Evolutionary conservation across 306 rosid genomes (phyloP), one percentile per base, ranked within the genome.

Genomic region (Acacia acuminata): DNA sequence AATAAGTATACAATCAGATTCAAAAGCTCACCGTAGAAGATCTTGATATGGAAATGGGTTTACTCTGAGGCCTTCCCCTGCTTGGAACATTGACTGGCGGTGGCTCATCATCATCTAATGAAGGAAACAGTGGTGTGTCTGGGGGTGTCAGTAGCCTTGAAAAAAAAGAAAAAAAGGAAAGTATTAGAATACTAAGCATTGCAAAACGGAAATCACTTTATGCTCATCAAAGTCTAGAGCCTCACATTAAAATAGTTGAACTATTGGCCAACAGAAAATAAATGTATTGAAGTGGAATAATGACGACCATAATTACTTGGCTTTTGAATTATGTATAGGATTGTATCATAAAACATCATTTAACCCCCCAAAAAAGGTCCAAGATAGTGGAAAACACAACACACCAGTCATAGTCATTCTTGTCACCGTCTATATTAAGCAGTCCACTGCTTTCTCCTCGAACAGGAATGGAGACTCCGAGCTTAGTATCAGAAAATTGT

Each of bases 21-120:
- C 15, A 32, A 70, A 75, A 67, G 84, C 91, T 50, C 88, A 91
- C 98, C 80, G 97, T 90, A 80, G 98, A 90, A 73, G 94, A 91
- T 88, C 97, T 90, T 73, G 98, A 90, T 89, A 94, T 94, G 80
- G 98, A 82, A 88, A 91, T 89, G 42, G 98, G 98, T 90, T 91
- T 94, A 81, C 94, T 94, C 66, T 86, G 87, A 80, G 98, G 89
- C 82, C 98, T 88, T 77, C 98, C 98, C 87, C 97, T 86, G 81
- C 80, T 87, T 75, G 80, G 70, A 71, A 78, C 71, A 82, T 63
- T 84, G 75, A 82, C 82, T 82, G 82, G 85, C 48, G 81, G 84
- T 1, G 88, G 93, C 64, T 94, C 94, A 60, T 91, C 89, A n/a
- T 93, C 89, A n/a, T 94, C 98, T 88, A 94, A 56, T 74, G 98